Percentiles rank a stretch among this genome's conserved stretches.
Evolutionary conservation across 257 asterid genomes (phyloP).

Genomic region (Schizonepeta tenuifolia): DNA sequence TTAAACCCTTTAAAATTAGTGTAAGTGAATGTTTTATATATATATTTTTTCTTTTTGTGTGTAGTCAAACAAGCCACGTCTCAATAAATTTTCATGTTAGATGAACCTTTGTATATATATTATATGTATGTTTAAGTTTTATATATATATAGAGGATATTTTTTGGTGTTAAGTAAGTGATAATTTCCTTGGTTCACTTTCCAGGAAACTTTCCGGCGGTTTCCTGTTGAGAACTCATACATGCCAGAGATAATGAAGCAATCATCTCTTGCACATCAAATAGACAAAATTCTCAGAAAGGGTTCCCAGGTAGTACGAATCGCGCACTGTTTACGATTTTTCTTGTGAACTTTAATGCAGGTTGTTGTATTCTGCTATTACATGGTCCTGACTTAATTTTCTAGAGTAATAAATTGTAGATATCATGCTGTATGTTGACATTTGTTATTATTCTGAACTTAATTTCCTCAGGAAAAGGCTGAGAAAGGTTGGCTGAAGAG

Average conservation of each 20-base stretch:
- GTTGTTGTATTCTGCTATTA: conserved; percentile 13
- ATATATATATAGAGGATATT: neutral
- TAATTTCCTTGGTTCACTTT: conserved; percentile 27
- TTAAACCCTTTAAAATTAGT: neutral
- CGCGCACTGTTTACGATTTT: neutral
- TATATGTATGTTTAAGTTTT: neutral
- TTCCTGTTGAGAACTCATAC: conserved; percentile 78
- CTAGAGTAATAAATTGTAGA: conserved; percentile 2
- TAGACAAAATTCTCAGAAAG: conserved; percentile 79
- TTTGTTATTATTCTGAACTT: conserved; percentile 22
- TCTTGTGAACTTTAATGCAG: neutral
- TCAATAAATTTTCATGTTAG: neutral
- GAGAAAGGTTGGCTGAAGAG: conserved; percentile 80
- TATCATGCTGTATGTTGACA: conserved; percentile 25
- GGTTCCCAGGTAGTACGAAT: conserved; percentile 71
- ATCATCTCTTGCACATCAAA: conserved; percentile 88
- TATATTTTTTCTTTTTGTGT: neutral
- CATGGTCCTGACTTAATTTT: conserved; percentile 1
- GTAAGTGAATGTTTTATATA: neutral
- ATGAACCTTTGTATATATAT: neutral
- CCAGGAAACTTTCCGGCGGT: conserved; percentile 88
- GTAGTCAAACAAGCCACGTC: neutral
- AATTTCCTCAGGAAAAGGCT: conserved; percentile 72
- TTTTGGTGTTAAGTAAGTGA: conserved; percentile 1
- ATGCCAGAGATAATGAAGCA: conserved; percentile 87